A percentile compares a stretch with the other conserved stretches of the same genome.
These are phyloP conservation scores for Penstemon newberryi DNA, from an alignment of 257 asterid species.

Conservation along the genomic window DNA sequence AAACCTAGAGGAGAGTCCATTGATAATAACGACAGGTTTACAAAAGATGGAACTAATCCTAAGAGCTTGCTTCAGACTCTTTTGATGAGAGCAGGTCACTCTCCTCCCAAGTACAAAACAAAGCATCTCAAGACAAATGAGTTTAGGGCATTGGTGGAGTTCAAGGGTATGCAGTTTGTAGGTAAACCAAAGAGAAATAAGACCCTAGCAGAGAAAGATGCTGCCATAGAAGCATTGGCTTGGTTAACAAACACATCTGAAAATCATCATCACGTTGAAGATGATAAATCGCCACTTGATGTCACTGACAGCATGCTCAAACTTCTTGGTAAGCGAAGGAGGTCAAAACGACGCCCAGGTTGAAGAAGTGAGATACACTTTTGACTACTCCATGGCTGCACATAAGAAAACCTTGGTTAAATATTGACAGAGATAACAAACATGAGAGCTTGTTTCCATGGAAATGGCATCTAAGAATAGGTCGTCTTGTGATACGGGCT, in stretches of 20 bases:
- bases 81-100: conserved; percentile 95
- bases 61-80: conserved; percentile 94
- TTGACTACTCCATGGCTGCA: no score
- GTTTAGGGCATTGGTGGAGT: conserved; percentile 86
- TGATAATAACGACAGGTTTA: conserved; percentile 60
- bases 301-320: conserved; percentile 91
- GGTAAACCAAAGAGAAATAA: conserved; percentile 91
- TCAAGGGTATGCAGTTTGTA: conserved; percentile 98
- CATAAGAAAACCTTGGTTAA: no score
- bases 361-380: conserved; percentile 5
- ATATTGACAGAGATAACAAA: no score
- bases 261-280: conserved; percentile 41
- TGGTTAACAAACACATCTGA: conserved; percentile 92
- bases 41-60: conserved; percentile 89
- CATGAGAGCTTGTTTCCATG: no score
- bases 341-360: conserved; percentile 56
- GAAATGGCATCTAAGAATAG: no score
- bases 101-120: conserved; percentile 94
- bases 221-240: conserved; percentile 91
- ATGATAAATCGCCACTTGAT: conserved; percentile 63
- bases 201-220: conserved; percentile 87
- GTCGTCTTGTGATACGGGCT: background rate
- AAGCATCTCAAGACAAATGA: conserved; percentile 96
- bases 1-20: conserved; percentile 46
- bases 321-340: conserved; percentile 70